Conservation (phyloP, 1,284 basidiomycete species). For the Serendipita sp. region DNA sequence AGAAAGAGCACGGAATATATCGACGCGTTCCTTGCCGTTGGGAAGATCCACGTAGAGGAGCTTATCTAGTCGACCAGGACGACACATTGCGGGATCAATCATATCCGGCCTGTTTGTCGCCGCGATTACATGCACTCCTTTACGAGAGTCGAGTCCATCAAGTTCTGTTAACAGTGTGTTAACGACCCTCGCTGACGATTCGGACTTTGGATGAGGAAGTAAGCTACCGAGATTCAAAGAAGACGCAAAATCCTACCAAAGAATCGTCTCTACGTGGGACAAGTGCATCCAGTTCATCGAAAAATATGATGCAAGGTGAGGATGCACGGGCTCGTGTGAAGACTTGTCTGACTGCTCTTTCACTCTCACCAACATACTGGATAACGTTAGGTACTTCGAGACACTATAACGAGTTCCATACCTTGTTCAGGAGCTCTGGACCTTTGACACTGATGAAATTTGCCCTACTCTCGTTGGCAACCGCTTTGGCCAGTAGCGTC, state of each 20-base stretch:
- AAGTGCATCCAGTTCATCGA: conserved; percentile 93
- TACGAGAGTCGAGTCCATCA: conserved; percentile 83
- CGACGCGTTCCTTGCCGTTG: conserved; percentile 57
- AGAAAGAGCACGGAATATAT: conserved; percentile 67
- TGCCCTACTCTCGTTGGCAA: conserved; percentile 85
- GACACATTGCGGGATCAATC: conserved; percentile 97
- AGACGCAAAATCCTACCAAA: conserved; percentile 39
- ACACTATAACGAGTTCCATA: conserved; percentile 21
- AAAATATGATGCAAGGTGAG: conserved; percentile 83
- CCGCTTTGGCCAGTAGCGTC: conserved; percentile 89
- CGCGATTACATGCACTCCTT: conserved; percentile 88
- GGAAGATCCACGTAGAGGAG: conserved; percentile 93
- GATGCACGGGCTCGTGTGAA: conserved; percentile 81
- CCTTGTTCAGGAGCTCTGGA: conserved; percentile 92
- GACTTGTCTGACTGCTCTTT: conserved; percentile 86
- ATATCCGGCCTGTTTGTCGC: conserved; percentile 99
- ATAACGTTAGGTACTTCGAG: not conserved
- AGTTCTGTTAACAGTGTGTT: conserved; percentile 95
- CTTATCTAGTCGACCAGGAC: conserved; percentile 91
- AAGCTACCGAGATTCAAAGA: not conserved
- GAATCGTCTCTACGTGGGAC: conserved; percentile 88
- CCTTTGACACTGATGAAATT: conserved; percentile 98
- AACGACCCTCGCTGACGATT: conserved; percentile 92
- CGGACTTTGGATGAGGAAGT: conserved; percentile 43
- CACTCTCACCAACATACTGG: conserved; percentile 95